Evolutionary conservation across 2,329 filamentous ascomycete genomes (phyloP), one percentile per base, ranked within the genome.

Genomic region (Tolypocladium inflatum): DNA sequence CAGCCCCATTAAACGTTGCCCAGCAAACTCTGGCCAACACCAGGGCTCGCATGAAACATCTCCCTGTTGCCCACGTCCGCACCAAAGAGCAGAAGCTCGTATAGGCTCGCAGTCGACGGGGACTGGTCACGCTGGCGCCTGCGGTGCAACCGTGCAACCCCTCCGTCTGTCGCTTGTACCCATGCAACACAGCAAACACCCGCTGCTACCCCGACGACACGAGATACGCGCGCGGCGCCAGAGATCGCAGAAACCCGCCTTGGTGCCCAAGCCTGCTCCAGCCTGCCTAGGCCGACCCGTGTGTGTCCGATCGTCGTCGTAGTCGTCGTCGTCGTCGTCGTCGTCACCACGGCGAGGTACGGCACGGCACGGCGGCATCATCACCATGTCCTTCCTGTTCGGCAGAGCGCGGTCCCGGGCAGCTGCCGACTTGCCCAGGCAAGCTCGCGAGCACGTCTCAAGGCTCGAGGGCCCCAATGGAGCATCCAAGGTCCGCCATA

Each of bases 311-410:
- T 26, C 15, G 43, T 26, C 15, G 43, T 9, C 17, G 6, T 3
- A n/a, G 17, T n/a, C 26, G 26, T 50, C 45, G 15, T 7, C 19
- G 15, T 30, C 45, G 17, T 13, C 38, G 8, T 38, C 37, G 8
- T 9, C 35, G 35, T 37, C 23, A 30, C 23, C 45, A 50, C 10
- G 45, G 23, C 45, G 7, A 23, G 45, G 45, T 17, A 21, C n/a
- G 42, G n/a, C 23, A 45, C 21, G 43, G 43, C 21, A 26, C 21
- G 43, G 21, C 43, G 21, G 23, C 30, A 21, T 37, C 26, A 23
- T 11, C 57, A 55, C 50, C 53, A 81, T 81, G 79, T 81, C 81
- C 38, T 84, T 84, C 67, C 71, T 84, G 54, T 84, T 84, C 62
- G 79, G 79, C 59, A 75, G 81, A 66, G 76, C 75, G 57, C 74